These are phyloP conservation scores for Tothia fuscella DNA, from an alignment of 2,329 filamentous ascomycete species.

Conservation along the genomic window DNA sequence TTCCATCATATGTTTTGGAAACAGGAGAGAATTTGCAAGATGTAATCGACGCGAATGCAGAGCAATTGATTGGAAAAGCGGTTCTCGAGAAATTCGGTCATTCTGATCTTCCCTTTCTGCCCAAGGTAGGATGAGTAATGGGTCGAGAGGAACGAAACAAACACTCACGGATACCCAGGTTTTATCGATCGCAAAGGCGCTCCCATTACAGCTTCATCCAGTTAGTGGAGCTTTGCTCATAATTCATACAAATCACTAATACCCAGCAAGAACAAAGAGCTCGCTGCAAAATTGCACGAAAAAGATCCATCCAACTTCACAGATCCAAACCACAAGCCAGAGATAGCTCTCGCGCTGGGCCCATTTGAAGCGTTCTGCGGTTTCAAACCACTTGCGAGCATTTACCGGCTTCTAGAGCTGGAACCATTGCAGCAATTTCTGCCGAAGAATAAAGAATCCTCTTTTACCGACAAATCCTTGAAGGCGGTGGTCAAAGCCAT, in stretches of 20 bases:
- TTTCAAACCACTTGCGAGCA: slow-evolving; percentile 53
- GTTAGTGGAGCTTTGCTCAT: slow-evolving; percentile 14
- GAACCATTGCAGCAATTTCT: slow-evolving; percentile 43
- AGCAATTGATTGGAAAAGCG: slow-evolving; percentile 50
- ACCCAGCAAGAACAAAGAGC: slow-evolving; percentile 42
- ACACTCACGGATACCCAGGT: slow-evolving; percentile 32
- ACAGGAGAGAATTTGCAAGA: slow-evolving; percentile 54
- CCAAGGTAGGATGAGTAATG: slow-evolving; percentile 44
- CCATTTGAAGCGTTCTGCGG: slow-evolving; percentile 67
- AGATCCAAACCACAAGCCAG: slow-evolving; percentile 68
- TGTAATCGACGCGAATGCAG: slow-evolving; percentile 49
- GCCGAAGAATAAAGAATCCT: slow-evolving; percentile 27
- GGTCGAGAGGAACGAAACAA: background rate
- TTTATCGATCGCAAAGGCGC: slow-evolving; percentile 61
- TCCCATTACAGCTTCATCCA: slow-evolving; percentile 64
- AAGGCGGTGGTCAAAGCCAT: slow-evolving; percentile 44
- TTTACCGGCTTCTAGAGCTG: slow-evolving; percentile 42
- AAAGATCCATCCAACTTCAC: slow-evolving; percentile 54
- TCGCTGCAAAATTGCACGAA: slow-evolving; percentile 52
- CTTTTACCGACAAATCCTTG: slow-evolving; percentile 47
- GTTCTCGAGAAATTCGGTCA: slow-evolving; percentile 49
- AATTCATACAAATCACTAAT: slow-evolving; percentile 6
- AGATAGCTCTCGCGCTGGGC: slow-evolving; percentile 60
- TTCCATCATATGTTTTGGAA: slow-evolving; percentile 47
- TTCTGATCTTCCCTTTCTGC: slow-evolving; percentile 56